Base-by-base conservation (phyloP, 495 filamentous ascomycete species). In the Aspergillus olivimuriae region DNA sequence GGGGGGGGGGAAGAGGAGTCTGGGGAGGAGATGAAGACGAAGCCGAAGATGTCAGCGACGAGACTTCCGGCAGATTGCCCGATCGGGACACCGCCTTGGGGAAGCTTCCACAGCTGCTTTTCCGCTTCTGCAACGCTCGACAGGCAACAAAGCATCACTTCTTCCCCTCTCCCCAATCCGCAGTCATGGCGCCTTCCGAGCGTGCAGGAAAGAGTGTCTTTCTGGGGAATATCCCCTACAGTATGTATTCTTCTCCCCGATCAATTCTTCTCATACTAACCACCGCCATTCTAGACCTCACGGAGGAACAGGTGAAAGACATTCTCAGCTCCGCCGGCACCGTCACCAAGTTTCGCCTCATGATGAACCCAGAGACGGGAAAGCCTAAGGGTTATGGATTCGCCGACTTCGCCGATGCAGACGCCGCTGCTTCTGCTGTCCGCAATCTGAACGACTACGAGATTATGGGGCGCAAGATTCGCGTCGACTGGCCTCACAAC, bases 301-400 rank as follows among this genome's bases (percentile, higher is more conserved):
- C 88, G 6, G 92, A 98, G 69, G 91, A 97, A 56, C 86, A 92
- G 58, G 94, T 98, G 48, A 83, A 80, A 48, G 84, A 95, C 45
- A 90, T 92, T 44, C 90, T 96, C 62, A 85, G 82, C 54, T 80
- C 80, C 22, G 89, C 84, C 35, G 92, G 92, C 10, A 83, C 85
- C 41, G 91, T 96, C 1, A 66, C 91, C n/a, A 89, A 84, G 55
- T 97, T 98, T 62, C 82, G 92, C 23, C 73, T 98, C 11, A 89
- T 97, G 52, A 92, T 95, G 69, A 94, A 98, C 66, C 84, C 85
- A 7, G 91, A 97, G 51, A 97, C 90, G 0, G 92, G 94, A 3
- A 80, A 86, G 33, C 92, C 92, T 0, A 97, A 96, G 62, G 92
- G 92, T 10, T 98, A 94, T 57, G 92, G 92, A 17, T 98, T 98